Base-by-base conservation (phyloP, 768 basidiomycete genomes). In the Tulasnella sp. region DNA sequence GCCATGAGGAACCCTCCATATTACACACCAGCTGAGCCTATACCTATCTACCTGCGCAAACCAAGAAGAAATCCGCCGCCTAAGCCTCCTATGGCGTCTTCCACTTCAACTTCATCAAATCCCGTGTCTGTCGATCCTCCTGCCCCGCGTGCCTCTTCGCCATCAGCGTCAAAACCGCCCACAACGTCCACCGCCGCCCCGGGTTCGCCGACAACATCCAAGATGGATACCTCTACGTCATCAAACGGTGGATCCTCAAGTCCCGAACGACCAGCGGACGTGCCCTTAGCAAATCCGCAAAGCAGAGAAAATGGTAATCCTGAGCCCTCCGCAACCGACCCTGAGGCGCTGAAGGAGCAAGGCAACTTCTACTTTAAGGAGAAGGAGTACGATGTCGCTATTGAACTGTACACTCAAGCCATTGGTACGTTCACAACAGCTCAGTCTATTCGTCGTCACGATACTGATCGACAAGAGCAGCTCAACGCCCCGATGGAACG, bases 331-430 rank as follows among this genome's bases (percentile, higher is more conserved):
- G 79, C 34, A 12, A 9, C 28, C 28, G 80, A 82, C 58, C 85
- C 85, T 6, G 92, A 93, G 83, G 88, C 90, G 81, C 83, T 89
- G 44, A 94, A 96, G 85, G 94, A 94, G 83, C 86, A 90, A 78
- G 95, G 95, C 20, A 96, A 96, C 85, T 86, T 87, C 2, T 89
- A 92, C 1, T 96, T 95, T 87, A 94, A 92, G 84, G 89, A 88
- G 3, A 89, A 88, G 79, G 87, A 87, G 82, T 95, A 92, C 84
- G 85, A 84, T 3, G 91, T 93, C 20, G 94, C 94, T n/a, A 88
- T 94, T 80, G 91, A 92, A 34, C 85, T 90, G 0, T 96, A 96
- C 86, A 89, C 91, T 81, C 89, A 91, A 84, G 95, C 95, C 22
- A 93, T 95, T 84, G 91, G 94, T 90, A 77, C 37, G 85, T 80